A percentile compares a stretch with the other conserved stretches of the same genome.
phyloP scores from a whole-genome alignment of 2,329 filamentous ascomycete genomes.

The Exophiala alcalophila region DNA sequence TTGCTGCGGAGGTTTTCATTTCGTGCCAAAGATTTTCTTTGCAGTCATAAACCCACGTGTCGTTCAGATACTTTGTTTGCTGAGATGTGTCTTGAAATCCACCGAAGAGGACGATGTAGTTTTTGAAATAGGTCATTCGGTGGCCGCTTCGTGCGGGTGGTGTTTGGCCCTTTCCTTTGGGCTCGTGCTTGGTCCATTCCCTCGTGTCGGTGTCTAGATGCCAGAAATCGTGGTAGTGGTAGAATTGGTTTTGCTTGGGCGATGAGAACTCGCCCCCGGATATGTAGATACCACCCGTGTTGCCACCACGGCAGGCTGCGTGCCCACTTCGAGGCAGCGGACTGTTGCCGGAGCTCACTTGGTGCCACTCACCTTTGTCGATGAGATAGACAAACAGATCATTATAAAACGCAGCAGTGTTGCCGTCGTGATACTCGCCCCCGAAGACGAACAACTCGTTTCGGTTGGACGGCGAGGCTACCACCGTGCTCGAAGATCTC shows the following conservation, averaged over 20 bases:
- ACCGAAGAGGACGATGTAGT: constrained; percentile 92
- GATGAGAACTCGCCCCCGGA: constrained; percentile 95
- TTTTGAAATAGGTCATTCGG: constrained; percentile 94
- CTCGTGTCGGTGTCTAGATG: constrained; percentile 75
- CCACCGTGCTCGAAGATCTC: constrained; percentile 74
- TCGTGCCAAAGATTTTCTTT: constrained; percentile 79
- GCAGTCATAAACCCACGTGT: constrained; percentile 95
- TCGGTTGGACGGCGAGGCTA: constrained; percentile 79
- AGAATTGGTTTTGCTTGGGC: constrained; percentile 96
- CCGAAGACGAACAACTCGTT: constrained; percentile 91
- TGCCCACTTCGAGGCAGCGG: constrained; percentile 88
- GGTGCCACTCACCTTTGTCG: constrained; percentile 84
- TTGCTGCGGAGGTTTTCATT: constrained; percentile 70
- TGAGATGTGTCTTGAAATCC: constrained; percentile 97
- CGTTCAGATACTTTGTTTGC: constrained; percentile 87
- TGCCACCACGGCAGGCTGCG: constrained; percentile 88
- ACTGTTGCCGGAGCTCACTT: constrained; percentile 84
- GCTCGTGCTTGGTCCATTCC: constrained; percentile 90
- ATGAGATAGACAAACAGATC: constrained; percentile 69
- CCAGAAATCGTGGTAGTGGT: constrained; percentile 99
- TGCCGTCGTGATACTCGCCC: constrained; percentile 93
- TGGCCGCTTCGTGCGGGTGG: constrained; percentile 87
- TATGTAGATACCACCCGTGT: constrained; percentile 79
- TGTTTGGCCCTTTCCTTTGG: constrained; percentile 64
- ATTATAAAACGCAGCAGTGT: constrained; percentile 68